Conservation (phyloP, 352 stramenopile genomes). For the Phytophthora niederhauseri region DNA sequence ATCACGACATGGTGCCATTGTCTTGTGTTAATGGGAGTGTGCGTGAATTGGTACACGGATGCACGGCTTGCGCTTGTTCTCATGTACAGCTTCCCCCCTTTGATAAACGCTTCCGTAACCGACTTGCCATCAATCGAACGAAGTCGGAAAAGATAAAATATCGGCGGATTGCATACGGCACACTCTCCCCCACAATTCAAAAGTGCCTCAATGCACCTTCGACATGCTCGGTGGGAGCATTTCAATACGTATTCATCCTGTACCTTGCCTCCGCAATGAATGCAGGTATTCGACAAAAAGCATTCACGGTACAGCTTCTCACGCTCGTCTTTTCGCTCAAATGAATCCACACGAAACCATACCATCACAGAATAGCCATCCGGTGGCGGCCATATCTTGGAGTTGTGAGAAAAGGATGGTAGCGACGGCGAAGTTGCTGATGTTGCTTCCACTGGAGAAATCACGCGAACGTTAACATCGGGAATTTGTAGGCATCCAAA, state of each 20-base stretch:
- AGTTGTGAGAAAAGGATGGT: slow-evolving; percentile 40
- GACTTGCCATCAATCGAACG: slow-evolving; percentile 73
- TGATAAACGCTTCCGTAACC: slow-evolving; percentile 69
- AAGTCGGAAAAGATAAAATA: slow-evolving; percentile 76
- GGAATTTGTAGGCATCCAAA: slow-evolving; percentile 76
- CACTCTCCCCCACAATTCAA: slow-evolving; percentile 63
- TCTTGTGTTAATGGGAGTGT: slow-evolving; percentile 42
- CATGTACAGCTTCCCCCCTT: slow-evolving; percentile 71
- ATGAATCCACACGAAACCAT: slow-evolving; percentile 67
- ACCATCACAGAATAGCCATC: slow-evolving; percentile 70
- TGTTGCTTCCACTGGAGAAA: slow-evolving; percentile 20
- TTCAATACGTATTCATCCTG: slow-evolving; percentile 66
- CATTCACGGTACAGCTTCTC: slow-evolving; percentile 68
- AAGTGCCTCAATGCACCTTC: slow-evolving; percentile 61
- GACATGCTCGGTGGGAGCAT: slow-evolving; percentile 69
- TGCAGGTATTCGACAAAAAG: slow-evolving; percentile 61
- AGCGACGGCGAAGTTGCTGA: slow-evolving; percentile 30
- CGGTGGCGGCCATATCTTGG: slow-evolving; percentile 63
- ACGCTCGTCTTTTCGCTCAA: slow-evolving; percentile 65
- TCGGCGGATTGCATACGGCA: slow-evolving; percentile 73
- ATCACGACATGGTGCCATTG: slow-evolving; percentile 65
- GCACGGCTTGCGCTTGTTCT: slow-evolving; percentile 54
- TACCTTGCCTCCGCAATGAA: slow-evolving; percentile 53
- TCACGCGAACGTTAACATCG: slow-evolving; percentile 47
- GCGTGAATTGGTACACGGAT: slow-evolving; percentile 59